phyloP scores from a whole-genome alignment of 305 asterid genomes.

The Solanum hybrid region DNA sequence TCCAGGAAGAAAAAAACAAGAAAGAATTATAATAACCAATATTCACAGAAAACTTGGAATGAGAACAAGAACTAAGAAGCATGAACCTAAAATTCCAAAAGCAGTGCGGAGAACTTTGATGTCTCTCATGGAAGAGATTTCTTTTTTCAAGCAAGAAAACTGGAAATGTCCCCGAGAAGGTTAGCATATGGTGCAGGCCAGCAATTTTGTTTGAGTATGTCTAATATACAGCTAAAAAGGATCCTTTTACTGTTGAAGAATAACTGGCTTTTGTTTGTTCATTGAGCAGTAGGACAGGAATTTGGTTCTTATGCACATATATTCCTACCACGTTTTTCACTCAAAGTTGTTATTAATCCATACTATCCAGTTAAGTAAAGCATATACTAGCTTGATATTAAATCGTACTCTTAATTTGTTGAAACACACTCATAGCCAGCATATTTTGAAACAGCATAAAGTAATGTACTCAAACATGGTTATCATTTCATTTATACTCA shows the following conservation, averaged over 20 bases:
- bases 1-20: background rate
- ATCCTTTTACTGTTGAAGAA: background rate
- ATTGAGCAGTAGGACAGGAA: background rate
- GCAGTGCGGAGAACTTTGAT: background rate
- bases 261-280: background rate
- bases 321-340: background rate
- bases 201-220: background rate
- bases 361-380: background rate
- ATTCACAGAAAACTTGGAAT: background rate
- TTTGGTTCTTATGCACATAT: background rate
- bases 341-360: background rate
- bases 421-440: background rate
- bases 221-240: background rate
- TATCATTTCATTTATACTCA: background rate
- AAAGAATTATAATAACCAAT: background rate
- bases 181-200: background rate
- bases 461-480: background rate
- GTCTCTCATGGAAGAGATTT: background rate
- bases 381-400: background rate
- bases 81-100: conserved; percentile 56
- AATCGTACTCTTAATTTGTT: background rate
- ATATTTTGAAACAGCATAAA: background rate
- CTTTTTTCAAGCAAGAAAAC: background rate
- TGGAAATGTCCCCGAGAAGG: background rate
- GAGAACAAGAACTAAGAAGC: background rate